Conservation (phyloP, 148 eudicot genomes). For the Amaranthus hypochondriacus region DNA sequence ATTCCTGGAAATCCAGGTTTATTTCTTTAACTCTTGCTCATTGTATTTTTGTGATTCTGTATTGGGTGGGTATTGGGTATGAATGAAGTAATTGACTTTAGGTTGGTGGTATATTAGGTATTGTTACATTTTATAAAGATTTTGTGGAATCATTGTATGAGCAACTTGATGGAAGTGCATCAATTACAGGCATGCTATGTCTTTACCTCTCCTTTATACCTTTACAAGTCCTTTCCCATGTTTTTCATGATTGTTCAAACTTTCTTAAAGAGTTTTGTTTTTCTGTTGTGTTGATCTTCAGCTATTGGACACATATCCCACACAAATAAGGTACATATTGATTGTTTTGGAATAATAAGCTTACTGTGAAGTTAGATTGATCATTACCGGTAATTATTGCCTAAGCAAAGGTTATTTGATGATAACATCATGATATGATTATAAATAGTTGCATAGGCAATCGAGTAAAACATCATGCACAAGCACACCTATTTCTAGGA, state of each 20-base stretch:
- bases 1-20: conserved; percentile 95
- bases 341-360: neutral
- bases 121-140: conserved; percentile 63
- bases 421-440: neutral
- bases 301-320: conserved; percentile 80
- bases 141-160: conserved; percentile 77
- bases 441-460: neutral
- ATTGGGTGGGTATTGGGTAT: neutral
- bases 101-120: conserved; percentile 38
- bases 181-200: conserved; percentile 66
- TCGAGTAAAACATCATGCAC: neutral
- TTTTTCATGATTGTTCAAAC: neutral
- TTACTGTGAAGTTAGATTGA: neutral
- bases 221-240: too few relatives aligned
- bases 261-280: conserved; percentile 22
- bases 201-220: conserved; percentile 14
- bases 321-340: conserved; percentile 58
- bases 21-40: neutral
- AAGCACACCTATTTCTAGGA: too few relatives aligned
- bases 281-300: conserved; percentile 43
- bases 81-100: conserved; percentile 7
- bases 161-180: conserved; percentile 66
- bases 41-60: neutral
- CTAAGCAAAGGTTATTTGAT: neutral
- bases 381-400: neutral